Conservation (phyloP, 1,139 yeast species). For the Candida anutae region DNA sequence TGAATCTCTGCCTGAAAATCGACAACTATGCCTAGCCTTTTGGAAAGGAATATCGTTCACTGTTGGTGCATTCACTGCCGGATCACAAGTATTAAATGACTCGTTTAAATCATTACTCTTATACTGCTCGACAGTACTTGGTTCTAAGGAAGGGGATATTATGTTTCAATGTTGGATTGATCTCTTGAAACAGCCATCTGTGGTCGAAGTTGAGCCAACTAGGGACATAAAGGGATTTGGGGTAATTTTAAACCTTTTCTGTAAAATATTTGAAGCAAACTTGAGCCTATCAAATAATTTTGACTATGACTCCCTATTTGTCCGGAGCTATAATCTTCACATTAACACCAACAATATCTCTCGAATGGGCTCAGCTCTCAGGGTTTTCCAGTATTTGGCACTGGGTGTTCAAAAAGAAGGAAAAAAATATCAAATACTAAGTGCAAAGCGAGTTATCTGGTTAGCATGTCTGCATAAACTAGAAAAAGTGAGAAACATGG, state of each 20-base stretch:
- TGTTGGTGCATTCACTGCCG: slow-evolving; percentile 56
- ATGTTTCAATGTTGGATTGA: slow-evolving; percentile 6
- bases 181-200: slow-evolving; percentile 12
- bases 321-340: slow-evolving; percentile 51
- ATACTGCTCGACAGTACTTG: too few species aligned
- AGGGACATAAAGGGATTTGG: slow-evolving; percentile 15
- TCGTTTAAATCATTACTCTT: slow-evolving; percentile 38
- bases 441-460: too few species aligned
- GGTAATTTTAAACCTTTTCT: slow-evolving; percentile 23
- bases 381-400: slow-evolving; percentile 28
- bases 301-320: slow-evolving; percentile 34
- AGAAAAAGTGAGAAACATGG: slow-evolving; percentile 18
- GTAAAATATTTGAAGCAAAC: slow-evolving; percentile 34
- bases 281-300: slow-evolving; percentile 23
- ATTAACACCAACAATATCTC: slow-evolving; percentile 32
- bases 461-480: slow-evolving; percentile 24
- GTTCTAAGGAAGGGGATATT: slow-evolving; percentile 1
- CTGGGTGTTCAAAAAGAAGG: too few species aligned
- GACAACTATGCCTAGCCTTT: slow-evolving; percentile 25
- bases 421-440: too few species aligned
- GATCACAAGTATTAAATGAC: slow-evolving; percentile 37
- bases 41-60: slow-evolving; percentile 52
- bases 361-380: slow-evolving; percentile 26
- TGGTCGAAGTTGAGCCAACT: slow-evolving; percentile 3
- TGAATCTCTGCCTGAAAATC: slow-evolving; percentile 4